Conservation (phyloP, 768 basidiomycete species). For the Hygrophorus russula region DNA sequence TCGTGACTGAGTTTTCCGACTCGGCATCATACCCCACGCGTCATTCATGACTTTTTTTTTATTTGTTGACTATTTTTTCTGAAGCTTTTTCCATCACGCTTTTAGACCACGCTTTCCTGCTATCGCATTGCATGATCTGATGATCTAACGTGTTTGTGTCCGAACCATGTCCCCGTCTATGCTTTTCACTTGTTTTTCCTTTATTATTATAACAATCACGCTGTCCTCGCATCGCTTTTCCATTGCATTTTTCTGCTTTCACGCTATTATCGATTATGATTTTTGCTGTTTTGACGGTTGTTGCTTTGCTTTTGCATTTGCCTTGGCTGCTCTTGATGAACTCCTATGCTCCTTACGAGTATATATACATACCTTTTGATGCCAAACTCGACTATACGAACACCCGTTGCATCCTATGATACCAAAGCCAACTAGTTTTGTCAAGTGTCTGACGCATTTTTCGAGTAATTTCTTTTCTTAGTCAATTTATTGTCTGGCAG, state of each 20-base stretch:
- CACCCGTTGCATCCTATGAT: too few relatives aligned
- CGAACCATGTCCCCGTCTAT: conserved; percentile 5
- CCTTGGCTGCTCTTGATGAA: conserved; percentile 9
- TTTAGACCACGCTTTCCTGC: neutral
- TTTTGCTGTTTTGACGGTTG: conserved; percentile 7
- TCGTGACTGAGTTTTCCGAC: conserved; percentile 23
- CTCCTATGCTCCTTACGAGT: too few relatives aligned
- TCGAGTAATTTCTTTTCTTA: too few relatives aligned
- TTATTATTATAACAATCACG: conserved; percentile 3
- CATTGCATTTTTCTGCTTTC: conserved; percentile 5
- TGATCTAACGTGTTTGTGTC: neutral
- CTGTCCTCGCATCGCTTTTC: conserved; percentile 10
- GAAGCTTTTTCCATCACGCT: too few relatives aligned
- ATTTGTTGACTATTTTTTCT: too few relatives aligned
- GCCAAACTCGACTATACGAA: too few relatives aligned
- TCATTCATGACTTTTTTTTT: conserved; percentile 6
- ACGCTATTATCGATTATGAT: conserved; percentile 8
- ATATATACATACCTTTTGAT: too few relatives aligned
- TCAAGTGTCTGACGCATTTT: neutral
- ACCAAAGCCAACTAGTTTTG: too few relatives aligned
- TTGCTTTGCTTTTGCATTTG: conserved; percentile 5
- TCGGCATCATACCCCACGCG: conserved; percentile 3
- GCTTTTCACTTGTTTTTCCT: conserved; percentile 6
- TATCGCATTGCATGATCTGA: neutral
- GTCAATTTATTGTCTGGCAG: too few relatives aligned